These are phyloP conservation scores for Botrytis fabae DNA, from an alignment of 2,329 filamentous ascomycete species.

Conservation along the genomic window DNA sequence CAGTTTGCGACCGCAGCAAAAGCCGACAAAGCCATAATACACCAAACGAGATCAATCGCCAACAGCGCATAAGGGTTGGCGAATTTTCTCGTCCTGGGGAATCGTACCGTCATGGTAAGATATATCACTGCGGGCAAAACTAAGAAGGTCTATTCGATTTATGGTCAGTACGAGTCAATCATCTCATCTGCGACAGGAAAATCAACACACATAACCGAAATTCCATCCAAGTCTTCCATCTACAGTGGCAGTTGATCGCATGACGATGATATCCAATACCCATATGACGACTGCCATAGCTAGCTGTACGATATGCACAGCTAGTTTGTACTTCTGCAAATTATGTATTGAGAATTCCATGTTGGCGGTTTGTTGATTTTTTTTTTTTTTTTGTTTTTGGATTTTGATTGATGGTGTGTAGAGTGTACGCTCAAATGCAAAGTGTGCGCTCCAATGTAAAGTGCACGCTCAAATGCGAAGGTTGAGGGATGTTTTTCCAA, in stretches of 20 bases:
- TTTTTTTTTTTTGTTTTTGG: no score
- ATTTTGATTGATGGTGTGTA: neutral
- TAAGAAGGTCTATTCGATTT: slow-evolving; percentile 57
- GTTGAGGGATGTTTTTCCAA: neutral
- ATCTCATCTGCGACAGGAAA: neutral
- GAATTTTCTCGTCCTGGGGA: slow-evolving; percentile 59
- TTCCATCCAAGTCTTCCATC: slow-evolving; percentile 63
- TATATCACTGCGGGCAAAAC: slow-evolving; percentile 65
- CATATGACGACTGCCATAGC: slow-evolving; percentile 57
- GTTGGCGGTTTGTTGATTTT: slow-evolving; percentile 18
- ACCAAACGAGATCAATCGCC: slow-evolving; percentile 56
- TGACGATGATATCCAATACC: slow-evolving; percentile 60
- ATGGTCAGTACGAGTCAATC: slow-evolving; percentile 3
- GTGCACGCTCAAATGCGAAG: neutral
- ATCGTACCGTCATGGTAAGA: slow-evolving; percentile 64
- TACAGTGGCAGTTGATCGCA: slow-evolving; percentile 52
- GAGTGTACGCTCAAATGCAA: neutral
- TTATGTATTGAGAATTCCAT: slow-evolving; percentile 40
- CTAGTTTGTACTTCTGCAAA: slow-evolving; percentile 50
- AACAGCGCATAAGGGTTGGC: slow-evolving; percentile 64
- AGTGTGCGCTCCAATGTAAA: neutral
- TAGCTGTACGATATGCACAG: slow-evolving; percentile 57
- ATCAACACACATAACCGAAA: slow-evolving; percentile 58
- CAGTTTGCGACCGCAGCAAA: slow-evolving; percentile 66
- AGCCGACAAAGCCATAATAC: slow-evolving; percentile 65